These are phyloP conservation scores for Pestalotiopsis sp. DNA, from an alignment of 2,329 filamentous ascomycete species.

Conservation along the genomic window DNA sequence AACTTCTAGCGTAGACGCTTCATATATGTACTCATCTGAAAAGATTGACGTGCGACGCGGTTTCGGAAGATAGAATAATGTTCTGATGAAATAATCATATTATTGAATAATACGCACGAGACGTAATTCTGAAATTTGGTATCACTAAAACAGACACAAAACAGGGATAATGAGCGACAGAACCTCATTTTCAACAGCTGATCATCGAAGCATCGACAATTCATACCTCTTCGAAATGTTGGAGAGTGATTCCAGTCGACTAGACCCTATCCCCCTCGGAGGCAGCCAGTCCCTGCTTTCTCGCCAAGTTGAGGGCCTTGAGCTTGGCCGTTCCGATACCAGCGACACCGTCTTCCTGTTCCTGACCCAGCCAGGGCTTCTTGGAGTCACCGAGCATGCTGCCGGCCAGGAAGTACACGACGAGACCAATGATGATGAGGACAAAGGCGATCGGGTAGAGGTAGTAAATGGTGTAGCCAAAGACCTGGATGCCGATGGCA, in stretches of 20 bases:
- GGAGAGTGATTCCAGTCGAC: background rate
- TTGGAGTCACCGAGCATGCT: conserved; percentile 81
- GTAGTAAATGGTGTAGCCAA: conserved; percentile 79
- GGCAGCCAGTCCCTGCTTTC: conserved; percentile 37
- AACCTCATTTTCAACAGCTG: background rate
- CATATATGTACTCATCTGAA: background rate
- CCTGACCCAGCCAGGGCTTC: conserved; percentile 92
- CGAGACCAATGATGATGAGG: conserved; percentile 82
- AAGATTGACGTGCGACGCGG: background rate
- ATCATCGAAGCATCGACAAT: background rate
- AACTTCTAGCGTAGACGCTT: conserved; percentile 23
- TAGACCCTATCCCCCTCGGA: conserved; percentile 13
- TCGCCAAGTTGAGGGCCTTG: conserved; percentile 65
- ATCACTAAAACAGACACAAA: background rate
- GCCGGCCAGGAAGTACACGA: conserved; percentile 86
- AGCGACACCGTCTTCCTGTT: conserved; percentile 79
- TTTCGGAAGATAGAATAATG: background rate
- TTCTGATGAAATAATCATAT: background rate
- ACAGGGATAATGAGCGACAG: background rate
- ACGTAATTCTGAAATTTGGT: background rate
- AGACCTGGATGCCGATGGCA: conserved; percentile 87
- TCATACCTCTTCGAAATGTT: background rate
- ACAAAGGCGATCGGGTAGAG: conserved; percentile 97
- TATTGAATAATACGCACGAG: background rate
- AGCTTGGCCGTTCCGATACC: conserved; percentile 86